Conservation (phyloP, 2,329 filamentous ascomycete species). For the Aspergillus eucalypticola region DNA sequence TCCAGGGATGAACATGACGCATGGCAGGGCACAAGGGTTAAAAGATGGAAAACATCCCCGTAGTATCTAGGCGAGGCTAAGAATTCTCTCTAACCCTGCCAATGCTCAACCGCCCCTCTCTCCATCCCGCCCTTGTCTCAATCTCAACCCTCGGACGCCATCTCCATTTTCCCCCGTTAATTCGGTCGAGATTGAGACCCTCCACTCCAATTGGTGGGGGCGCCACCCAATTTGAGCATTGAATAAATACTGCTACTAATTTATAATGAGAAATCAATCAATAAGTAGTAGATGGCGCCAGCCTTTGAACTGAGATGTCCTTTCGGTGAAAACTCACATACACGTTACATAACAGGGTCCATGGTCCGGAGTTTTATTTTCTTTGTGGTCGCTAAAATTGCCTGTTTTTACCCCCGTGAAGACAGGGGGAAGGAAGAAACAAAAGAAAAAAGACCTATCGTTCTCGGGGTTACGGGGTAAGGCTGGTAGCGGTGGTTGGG, state of each 20-base stretch:
- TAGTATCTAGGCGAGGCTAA: too few relatives aligned
- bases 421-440: neutral
- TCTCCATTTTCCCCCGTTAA: neutral
- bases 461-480: neutral
- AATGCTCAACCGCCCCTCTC: neutral
- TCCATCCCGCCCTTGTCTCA: constrained; percentile 10
- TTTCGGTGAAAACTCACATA: neutral
- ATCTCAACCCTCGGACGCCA: neutral
- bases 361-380: neutral
- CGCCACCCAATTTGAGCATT: neutral
- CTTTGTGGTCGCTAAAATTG: neutral
- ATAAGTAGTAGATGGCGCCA: neutral
- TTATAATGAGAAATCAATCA: neutral
- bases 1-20: neutral
- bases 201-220: neutral
- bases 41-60: neutral
- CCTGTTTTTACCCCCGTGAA: neutral
- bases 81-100: neutral
- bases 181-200: neutral
- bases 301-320: neutral
- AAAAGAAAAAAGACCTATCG: neutral
- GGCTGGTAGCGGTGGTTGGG: neutral
- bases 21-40: neutral
- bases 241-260: too few relatives aligned
- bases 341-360: neutral